Base-by-base conservation (phyloP, 768 basidiomycete genomes). In the Amanita exitialis region DNA sequence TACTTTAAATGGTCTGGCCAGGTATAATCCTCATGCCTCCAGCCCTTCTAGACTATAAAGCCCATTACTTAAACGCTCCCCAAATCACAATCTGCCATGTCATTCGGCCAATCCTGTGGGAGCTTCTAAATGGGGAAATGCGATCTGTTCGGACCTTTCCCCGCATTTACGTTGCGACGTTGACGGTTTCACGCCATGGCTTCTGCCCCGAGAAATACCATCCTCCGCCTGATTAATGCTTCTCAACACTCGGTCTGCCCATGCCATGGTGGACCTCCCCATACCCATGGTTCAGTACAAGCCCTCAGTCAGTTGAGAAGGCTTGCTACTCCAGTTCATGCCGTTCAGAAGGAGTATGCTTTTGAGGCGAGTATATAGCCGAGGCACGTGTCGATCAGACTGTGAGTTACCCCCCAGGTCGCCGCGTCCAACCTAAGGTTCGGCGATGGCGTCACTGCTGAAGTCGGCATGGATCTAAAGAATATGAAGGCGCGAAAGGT, bases 381-480 rank as follows among this genome's bases (percentile, higher is more conserved):
- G 16, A 25, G 21, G 10, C 50, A 39, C 32, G 43, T 49, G 52
- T 43, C 49, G 44, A 27, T 32, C 15, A 10, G 9, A 12, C 13
- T 23, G 0, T 38, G 25, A 38, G 7, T 23, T n/a, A 20, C 39
- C 5, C n/a, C 50, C 20, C 53, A 90, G 87, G 80, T 92, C 39
- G 85, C 91, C 10, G 91, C 92, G 4, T 82, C 86, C 37, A 91
- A 94, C 65, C 66, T 95, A 54, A 73, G 91, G 45, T 95, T 94
- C 60, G 91, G 91, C 1, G 85, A 91, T 55, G 91, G 91, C 27
- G 92, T 91, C 32, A 93, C 91, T 3, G 74, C 75, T 35, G 91
- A 94, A 65, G 86, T 94, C 25, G 92, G 91, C 30, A 90, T 93
- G 86, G 92, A 93, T 65, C 75, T 94, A 58, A 87, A 86, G 75